Evolutionary conservation across 495 filamentous ascomycete species (phyloP).

Genomic region (Xylaria acuta): DNA sequence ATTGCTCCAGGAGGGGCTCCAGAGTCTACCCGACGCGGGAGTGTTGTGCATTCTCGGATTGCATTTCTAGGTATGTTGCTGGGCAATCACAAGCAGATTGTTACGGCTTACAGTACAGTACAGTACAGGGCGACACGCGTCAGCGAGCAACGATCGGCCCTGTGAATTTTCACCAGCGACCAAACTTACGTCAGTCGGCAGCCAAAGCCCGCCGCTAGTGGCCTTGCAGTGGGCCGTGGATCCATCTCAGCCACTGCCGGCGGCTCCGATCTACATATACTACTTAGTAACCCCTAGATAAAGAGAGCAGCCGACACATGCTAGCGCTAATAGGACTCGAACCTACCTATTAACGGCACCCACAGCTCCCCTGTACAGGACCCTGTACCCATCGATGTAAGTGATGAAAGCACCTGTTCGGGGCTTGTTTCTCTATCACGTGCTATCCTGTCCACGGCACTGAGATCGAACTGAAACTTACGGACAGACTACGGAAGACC

Average conservation of each 20-base stretch:
- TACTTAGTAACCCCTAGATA: too few species aligned
- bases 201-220: background rate
- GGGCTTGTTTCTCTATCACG: background rate
- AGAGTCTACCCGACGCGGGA: background rate
- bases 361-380: too few species aligned
- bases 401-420: background rate
- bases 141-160: background rate
- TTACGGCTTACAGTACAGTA: background rate
- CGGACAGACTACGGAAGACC: background rate
- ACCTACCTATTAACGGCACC: too few species aligned
- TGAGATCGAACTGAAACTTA: conserved; percentile 4
- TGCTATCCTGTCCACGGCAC: background rate
- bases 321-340: too few species aligned
- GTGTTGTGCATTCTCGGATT: background rate
- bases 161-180: background rate
- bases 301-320: too few species aligned
- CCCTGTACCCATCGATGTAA: background rate
- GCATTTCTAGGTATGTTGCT: background rate
- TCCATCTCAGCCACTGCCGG: conserved; percentile 1
- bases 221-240: background rate
- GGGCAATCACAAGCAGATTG: background rate
- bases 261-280: background rate
- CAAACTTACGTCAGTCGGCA: conserved; percentile 17
- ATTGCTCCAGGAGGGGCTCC: background rate
- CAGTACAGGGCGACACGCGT: conserved; percentile 20